Conservation (phyloP, 345 rosid genomes). For the Excoecaria agallocha region DNA sequence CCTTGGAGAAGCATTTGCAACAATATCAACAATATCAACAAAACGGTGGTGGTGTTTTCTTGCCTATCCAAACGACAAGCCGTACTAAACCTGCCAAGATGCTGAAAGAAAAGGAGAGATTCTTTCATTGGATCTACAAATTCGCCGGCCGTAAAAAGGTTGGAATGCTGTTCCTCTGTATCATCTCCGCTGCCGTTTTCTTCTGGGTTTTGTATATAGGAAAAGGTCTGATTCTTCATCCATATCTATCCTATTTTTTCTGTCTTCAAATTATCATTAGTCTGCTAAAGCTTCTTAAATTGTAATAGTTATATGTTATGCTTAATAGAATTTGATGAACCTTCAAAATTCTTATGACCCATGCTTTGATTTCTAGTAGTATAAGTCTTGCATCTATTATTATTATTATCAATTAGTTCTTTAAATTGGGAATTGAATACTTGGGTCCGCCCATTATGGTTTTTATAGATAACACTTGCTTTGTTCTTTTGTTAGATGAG, state of each 20-base stretch:
- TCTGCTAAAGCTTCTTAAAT: background rate
- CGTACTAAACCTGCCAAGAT: conserved; percentile 70
- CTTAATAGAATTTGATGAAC: background rate
- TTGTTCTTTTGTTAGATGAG: background rate
- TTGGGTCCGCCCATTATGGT: background rate
- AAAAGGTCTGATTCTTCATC: conserved; percentile 55
- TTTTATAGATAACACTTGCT: background rate
- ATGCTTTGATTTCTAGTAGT: conserved; percentile 1
- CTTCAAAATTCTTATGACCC: background rate
- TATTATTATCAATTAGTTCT: conserved; percentile 1
- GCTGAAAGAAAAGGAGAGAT: conserved; percentile 77
- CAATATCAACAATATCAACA: conserved; percentile 25
- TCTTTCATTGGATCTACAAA: conserved; percentile 83
- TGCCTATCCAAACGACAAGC: conserved; percentile 30
- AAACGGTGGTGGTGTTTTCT: conserved; percentile 16
- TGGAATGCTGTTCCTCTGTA: conserved; percentile 85
- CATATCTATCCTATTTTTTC: background rate
- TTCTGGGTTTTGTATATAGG: conserved; percentile 77
- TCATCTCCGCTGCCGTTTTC: conserved; percentile 80
- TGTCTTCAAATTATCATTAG: background rate
- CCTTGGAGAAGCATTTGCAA: conserved; percentile 29
- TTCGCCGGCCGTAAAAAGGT: conserved; percentile 89
- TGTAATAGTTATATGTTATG: background rate
- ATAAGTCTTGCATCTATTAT: background rate
- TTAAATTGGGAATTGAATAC: background rate